Base-by-base conservation (phyloP, 2,329 filamentous ascomycete genomes). In the Fusarium verrucosum region DNA sequence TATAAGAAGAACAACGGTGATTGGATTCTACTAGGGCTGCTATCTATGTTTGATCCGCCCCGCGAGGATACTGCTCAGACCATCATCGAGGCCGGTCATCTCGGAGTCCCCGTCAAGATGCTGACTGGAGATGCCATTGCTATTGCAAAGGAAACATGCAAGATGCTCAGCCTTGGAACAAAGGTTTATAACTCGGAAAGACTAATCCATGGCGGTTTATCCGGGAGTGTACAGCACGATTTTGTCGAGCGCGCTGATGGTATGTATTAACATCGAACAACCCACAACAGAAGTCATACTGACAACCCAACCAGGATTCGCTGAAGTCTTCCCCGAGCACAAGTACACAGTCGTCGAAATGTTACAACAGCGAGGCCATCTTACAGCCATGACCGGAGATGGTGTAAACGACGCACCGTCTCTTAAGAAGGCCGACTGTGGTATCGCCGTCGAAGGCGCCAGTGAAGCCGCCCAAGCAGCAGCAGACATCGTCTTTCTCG, bases 1-100 rank as follows among this genome's bases (percentile, higher is more conserved):
- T 65, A 65, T 5, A 65, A 65, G 7, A 66, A 65, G 50, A 65
- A 65, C 3, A 56, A 65, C 1, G 37, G 62, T 1, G 46, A 62
- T 4, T 65, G 62, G 62, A 7, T 65, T 7, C 43, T 65, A 3
- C 4, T 66, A 1, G 62, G 62, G 0, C 3, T 65, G 1, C 16
- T 65, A 1, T 66, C 61, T 1, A 65, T 65, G 62, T 65, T 65
- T 0, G 62, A 65, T 2, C 62, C 62, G 1, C 62, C 62, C 1
- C 45, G 62, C 0, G 62, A 65, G 0, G 62, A 65, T 11, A 65
- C 62, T 0, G 62, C 61, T 0, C 57, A 57, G 37, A 65, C 62
- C 0, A 65, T 65, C 11, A 62, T 65, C 2, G 62, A 65, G 4
- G 62, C 62, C 0, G 56, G 50, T 0, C 57, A 62, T 8, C 62